A percentile compares a stretch with the other conserved stretches of the same genome.
These are phyloP conservation scores for Seminavis robusta DNA, from an alignment of 108 stramenopile species.

Conservation along the genomic window DNA sequence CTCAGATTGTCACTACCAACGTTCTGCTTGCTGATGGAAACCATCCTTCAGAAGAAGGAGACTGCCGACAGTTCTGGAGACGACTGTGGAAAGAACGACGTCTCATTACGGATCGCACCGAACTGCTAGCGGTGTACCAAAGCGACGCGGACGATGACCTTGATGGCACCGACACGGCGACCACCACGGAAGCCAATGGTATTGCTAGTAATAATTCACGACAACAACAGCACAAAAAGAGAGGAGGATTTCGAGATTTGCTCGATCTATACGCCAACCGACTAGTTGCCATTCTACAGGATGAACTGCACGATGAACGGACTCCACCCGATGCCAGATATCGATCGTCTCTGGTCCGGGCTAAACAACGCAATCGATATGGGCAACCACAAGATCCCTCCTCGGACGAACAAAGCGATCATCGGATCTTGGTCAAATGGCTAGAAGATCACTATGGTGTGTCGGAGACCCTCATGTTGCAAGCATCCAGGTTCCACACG, in stretches of 20 bases:
- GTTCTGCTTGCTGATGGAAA: neutral
- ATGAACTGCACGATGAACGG: slow-evolving; percentile 32
- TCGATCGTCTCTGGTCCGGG: no score
- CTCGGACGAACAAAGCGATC: neutral
- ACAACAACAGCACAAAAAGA: no score
- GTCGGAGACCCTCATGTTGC: slow-evolving; percentile 19
- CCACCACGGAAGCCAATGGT: neutral
- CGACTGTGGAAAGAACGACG: slow-evolving; percentile 37
- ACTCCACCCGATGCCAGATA: no score
- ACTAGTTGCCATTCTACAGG: slow-evolving; percentile 43
- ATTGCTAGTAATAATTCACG: neutral
- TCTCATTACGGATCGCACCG: slow-evolving; percentile 51
- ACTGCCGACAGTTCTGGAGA: slow-evolving; percentile 9
- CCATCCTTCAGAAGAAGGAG: neutral
- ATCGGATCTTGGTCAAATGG: slow-evolving; percentile 22
- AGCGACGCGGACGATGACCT: slow-evolving; percentile 8
- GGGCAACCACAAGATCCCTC: slow-evolving; percentile 2
- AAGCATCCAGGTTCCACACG: slow-evolving; percentile 7
- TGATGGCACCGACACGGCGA: neutral
- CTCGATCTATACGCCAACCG: slow-evolving; percentile 47
- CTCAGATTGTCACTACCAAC: neutral
- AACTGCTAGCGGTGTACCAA: slow-evolving; percentile 31
- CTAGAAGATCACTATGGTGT: slow-evolving; percentile 49
- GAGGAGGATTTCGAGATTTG: slow-evolving; percentile 16
- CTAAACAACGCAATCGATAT: no score